phyloP scores from a whole-genome alignment of 2,329 filamentous ascomycete genomes.

The Fulvia fulva region DNA sequence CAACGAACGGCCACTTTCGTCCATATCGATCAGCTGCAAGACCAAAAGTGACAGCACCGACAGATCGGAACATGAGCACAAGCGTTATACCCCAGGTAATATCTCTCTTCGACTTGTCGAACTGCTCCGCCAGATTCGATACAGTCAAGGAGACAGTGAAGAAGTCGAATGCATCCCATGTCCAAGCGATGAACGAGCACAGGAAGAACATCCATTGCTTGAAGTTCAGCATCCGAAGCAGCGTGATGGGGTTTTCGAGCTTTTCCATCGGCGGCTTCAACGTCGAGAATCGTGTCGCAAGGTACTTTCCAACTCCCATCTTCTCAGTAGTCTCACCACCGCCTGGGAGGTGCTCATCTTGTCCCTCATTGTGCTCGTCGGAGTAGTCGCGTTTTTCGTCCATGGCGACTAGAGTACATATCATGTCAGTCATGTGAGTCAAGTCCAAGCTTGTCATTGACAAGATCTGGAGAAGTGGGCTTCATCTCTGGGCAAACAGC shows the following conservation, averaged over 20 bases:
- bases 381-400: background rate
- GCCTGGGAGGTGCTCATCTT: constrained; percentile 5
- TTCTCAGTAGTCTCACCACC: constrained; percentile 20
- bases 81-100: constrained; percentile 58
- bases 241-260: constrained; percentile 51
- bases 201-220: constrained; percentile 59
- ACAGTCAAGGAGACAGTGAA: constrained; percentile 60
- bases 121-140: constrained; percentile 49
- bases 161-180: constrained; percentile 58
- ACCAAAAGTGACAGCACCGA: constrained; percentile 57
- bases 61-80: constrained; percentile 58
- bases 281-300: constrained; percentile 51
- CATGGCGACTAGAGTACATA: background rate
- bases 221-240: constrained; percentile 49
- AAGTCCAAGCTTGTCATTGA: background rate
- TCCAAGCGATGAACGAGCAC: constrained; percentile 48
- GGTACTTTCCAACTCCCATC: constrained; percentile 46
- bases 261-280: constrained; percentile 55
- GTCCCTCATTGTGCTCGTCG: background rate
- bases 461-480: background rate
- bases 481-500: background rate
- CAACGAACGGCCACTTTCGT: constrained; percentile 49
- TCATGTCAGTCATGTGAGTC: background rate
- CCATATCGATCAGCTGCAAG: constrained; percentile 33
- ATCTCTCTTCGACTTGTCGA: constrained; percentile 52